phyloP scores from a whole-genome alignment of 176 grass and related monocot genomes.

The Cenchrus fungigraminus region DNA sequence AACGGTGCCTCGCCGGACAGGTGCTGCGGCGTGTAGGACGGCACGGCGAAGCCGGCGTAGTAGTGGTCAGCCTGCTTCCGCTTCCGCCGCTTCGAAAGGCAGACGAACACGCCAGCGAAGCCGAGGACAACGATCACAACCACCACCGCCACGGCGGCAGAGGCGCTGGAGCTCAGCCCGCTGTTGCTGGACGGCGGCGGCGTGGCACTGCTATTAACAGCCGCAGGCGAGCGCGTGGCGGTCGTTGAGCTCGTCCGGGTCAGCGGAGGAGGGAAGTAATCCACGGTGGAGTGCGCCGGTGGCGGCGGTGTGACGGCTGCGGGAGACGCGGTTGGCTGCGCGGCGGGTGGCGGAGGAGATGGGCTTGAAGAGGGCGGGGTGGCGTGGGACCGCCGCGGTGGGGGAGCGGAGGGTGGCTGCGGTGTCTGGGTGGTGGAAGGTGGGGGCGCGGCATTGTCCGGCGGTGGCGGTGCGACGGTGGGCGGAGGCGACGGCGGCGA shows the following conservation, averaged over 20 bases:
- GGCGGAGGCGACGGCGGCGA: conserved; percentile 33
- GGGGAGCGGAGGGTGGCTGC: conserved; percentile 17
- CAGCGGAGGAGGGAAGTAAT: conserved; percentile 32
- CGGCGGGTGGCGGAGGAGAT: neutral
- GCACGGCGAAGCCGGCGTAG: conserved; percentile 56
- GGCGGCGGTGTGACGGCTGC: conserved; percentile 22
- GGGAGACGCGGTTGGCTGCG: neutral
- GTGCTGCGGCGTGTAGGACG: conserved; percentile 60
- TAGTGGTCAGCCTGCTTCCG: conserved; percentile 55
- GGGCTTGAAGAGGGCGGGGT: conserved; percentile 29
- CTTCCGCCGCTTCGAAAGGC: conserved; percentile 54
- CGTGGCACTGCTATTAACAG: neutral
- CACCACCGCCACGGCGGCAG: conserved; percentile 47
- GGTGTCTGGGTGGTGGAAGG: neutral
- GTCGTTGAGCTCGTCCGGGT: neutral
- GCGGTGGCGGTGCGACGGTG: conserved; percentile 29
- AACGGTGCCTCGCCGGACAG: conserved; percentile 79
- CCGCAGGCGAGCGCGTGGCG: conserved; percentile 12
- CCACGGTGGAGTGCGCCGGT: neutral
- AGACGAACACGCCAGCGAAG: conserved; percentile 53
- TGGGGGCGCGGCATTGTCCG: conserved; percentile 35
- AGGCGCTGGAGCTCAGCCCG: conserved; percentile 55
- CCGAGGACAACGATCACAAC: conserved; percentile 52
- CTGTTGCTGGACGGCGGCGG: conserved; percentile 4
- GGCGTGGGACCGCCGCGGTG: neutral